Evolutionary conservation across 768 basidiomycete genomes (phyloP).

Genomic region (Leccinum arenicola): DNA sequence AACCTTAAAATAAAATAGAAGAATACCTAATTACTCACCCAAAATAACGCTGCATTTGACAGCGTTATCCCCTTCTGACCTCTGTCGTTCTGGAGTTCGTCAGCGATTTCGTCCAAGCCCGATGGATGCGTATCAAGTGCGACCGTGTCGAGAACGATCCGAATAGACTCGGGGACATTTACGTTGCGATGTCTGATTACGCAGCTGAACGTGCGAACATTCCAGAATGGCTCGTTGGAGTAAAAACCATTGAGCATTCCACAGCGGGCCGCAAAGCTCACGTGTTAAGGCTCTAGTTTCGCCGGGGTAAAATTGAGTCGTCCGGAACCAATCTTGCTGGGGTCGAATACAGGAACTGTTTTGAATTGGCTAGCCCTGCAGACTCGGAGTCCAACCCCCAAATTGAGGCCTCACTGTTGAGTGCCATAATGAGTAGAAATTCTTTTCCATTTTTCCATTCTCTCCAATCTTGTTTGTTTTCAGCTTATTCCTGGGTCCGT

Average conservation of each 20-base stretch:
- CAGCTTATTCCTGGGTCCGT: not conserved
- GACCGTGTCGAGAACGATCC: constrained; percentile 13
- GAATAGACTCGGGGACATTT: constrained; percentile 9
- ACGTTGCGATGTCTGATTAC: constrained; percentile 5
- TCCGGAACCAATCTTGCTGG: not conserved
- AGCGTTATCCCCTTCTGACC: constrained; percentile 21
- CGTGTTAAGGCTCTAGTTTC: constrained; percentile 15
- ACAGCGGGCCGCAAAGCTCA: constrained; percentile 6
- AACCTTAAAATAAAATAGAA: constrained; percentile 7
- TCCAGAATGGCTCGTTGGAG: not conserved
- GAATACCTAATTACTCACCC: constrained; percentile 1
- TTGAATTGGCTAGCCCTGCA: not conserved
- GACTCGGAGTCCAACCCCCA: not conserved
- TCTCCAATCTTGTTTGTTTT: not conserved
- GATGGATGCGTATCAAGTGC: constrained; percentile 7
- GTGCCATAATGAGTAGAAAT: constrained; percentile 1
- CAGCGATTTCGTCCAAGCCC: constrained; percentile 5
- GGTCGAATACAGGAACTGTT: constrained; percentile 1
- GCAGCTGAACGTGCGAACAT: constrained; percentile 14
- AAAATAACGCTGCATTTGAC: constrained; percentile 17
- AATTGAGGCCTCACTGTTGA: constrained; percentile 4
- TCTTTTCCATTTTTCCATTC: not conserved
- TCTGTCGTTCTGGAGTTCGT: constrained; percentile 16
- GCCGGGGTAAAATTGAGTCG: constrained; percentile 7
- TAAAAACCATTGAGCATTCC: not conserved